phyloP scores from a whole-genome alignment of 2,329 filamentous ascomycete species.

The Nemania serpens region DNA sequence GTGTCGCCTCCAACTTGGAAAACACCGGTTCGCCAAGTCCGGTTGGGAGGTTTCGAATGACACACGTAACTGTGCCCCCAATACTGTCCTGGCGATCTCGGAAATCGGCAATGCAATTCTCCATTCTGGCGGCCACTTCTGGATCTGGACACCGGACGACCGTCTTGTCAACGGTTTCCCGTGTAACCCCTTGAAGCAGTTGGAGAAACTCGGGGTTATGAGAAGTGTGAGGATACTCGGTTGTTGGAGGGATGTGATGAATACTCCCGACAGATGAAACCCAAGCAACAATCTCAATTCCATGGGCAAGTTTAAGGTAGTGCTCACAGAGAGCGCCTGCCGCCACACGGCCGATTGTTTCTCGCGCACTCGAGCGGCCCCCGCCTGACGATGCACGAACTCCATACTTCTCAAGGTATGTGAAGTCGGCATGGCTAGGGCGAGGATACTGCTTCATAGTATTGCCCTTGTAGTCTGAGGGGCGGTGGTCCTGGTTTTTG shows the following conservation, averaged over 20 bases:
- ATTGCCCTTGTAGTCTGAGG: constrained; percentile 1
- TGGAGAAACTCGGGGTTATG: constrained; percentile 50
- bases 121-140: constrained; percentile 70
- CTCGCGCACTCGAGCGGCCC: constrained; percentile 15
- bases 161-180: constrained; percentile 79
- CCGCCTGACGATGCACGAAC: constrained; percentile 13
- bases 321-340: constrained; percentile 19
- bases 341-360: constrained; percentile 24
- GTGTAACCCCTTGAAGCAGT: constrained; percentile 72
- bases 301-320: constrained; percentile 20
- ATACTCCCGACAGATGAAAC: constrained; percentile 19
- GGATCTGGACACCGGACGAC: constrained; percentile 83
- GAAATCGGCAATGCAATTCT: constrained; percentile 75
- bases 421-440: constrained; percentile 14
- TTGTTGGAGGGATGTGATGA: constrained; percentile 17
- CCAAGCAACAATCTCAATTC: constrained; percentile 18
- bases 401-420: constrained; percentile 23
- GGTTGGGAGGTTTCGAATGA: constrained; percentile 82
- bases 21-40: constrained; percentile 94
- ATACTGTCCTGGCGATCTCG: constrained; percentile 84
- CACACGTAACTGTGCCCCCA: constrained; percentile 91
- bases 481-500: constrained; percentile 5
- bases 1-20: constrained; percentile 89
- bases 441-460: constrained; percentile 13
- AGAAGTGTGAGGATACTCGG: constrained; percentile 7